A percentile compares a stretch with the other conserved stretches of the same genome.
Evolutionary conservation across 192 early-diverging fungal genomes (phyloP).

Genomic region (Coemansia sp.): DNA sequence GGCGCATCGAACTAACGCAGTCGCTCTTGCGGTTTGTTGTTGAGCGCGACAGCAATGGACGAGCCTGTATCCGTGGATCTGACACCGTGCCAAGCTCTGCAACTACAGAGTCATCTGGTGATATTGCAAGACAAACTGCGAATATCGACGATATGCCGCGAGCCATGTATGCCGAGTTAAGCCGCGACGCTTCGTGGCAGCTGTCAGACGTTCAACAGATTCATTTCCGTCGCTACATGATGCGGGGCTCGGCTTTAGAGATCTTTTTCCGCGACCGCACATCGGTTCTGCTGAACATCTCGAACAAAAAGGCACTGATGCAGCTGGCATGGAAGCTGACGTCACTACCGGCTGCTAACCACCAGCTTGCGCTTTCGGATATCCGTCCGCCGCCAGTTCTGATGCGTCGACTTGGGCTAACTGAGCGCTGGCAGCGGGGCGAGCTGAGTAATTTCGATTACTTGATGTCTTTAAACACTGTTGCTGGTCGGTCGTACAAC

Average conservation of each 20-base stretch:
- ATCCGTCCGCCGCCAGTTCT: constrained; percentile 33
- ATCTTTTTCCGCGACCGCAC: constrained; percentile 45
- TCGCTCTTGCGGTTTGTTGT: constrained; percentile 27
- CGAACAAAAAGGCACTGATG: constrained; percentile 37
- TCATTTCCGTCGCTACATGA: constrained; percentile 44
- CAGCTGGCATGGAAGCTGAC: constrained; percentile 48
- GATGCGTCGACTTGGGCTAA: constrained; percentile 50
- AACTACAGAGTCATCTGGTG: background rate
- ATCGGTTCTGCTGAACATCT: constrained; percentile 36
- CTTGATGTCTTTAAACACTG: constrained; percentile 87
- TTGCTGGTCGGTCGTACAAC: constrained; percentile 80
- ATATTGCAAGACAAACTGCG: background rate
- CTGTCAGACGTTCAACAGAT: constrained; percentile 34
- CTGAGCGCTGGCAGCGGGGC: constrained; percentile 76
- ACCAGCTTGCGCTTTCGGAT: constrained; percentile 30
- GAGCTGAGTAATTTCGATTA: constrained; percentile 97
- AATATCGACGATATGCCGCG: constrained; percentile 4
- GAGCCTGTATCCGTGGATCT: constrained; percentile 8
- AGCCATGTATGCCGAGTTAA: constrained; percentile 32
- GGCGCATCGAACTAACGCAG: constrained; percentile 36
- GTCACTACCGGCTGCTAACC: constrained; percentile 26
- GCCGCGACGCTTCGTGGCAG: constrained; percentile 33
- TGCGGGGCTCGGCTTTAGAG: constrained; percentile 46
- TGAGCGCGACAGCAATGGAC: constrained; percentile 20
- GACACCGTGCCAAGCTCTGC: background rate